Evolutionary conservation across 73 alveolate species (phyloP), one percentile per base, ranked within the genome.

Genomic region (Breviolum minutum): DNA sequence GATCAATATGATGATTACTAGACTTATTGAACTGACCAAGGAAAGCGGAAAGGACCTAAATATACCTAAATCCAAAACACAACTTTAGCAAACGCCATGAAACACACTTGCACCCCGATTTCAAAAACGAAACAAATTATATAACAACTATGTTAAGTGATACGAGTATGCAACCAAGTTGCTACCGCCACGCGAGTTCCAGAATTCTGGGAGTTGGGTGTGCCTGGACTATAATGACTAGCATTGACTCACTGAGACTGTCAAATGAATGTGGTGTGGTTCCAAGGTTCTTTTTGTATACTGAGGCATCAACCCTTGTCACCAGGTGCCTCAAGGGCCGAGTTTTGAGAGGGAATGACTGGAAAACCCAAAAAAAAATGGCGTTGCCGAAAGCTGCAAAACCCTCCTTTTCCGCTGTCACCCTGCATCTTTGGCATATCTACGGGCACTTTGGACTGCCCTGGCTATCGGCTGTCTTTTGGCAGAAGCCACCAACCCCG

Each of bases 201-300:
- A 54, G 95, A 30, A 29, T 73, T 88, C 86, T 88, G 95, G 86
- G 95, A 66, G 81, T 88, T 88, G 60, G 95, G 95, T 27, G 95
- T 85, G 40, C 95, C 95, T 88, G 13, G 63, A 71, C n/a, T n/a
- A n/a, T n/a, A n/a, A n/a, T n/a, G 54, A 40, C 54, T 3, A 40
- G 54, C 54, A 40, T 40, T 40, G 54, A 40, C 54, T 40, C 54
- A 40, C 54, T 40, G 54, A 40, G 54, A 40, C 5, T 40, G 54
- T 40, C 54, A 40, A 40, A 40, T 40, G 54, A 40, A 40, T 40
- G 0, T 40, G 54, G 54, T 40, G 54, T 40, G 54, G 54, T 40
- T 40, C 54, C 54, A 40, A 40, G 54, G 54, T 40, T 40, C n/a
- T 17, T 68, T 68, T 22, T 14, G 77, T 6, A 1, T 14, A 16